Base-by-base conservation (phyloP, 2,329 filamentous ascomycete species). In the Fusarium chuoi region DNA sequence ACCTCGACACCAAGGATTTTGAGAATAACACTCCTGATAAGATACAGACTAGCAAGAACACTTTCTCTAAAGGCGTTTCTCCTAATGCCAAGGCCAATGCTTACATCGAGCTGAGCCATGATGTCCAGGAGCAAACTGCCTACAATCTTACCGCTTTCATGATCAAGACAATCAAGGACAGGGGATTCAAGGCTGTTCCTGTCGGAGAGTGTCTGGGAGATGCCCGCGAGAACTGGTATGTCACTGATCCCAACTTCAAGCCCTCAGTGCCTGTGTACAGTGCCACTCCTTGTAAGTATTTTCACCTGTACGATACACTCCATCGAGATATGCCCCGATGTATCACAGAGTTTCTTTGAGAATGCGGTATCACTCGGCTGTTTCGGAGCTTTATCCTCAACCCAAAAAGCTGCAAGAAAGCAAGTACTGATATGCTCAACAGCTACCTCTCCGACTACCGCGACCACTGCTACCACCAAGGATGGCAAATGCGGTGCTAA, bases 1-100 rank as follows among this genome's bases (percentile, higher is more conserved):
- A 89, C 75, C 81, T 90, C 30, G 89, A 91, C 76, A 91, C 89
- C 22, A 87, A 89, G 67, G 89, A 91, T 78, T 90, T 88, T 75
- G 82, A 87, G 71, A 85, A 89, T 72, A 83, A 85, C 65, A 81
- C 82, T 11, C 83, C 87, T 3, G 79, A 84, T 44, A 84, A 84
- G 65, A 89, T 90, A 71, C 81, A 84, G 64, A 79, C 82, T 22
- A 85, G 84, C 69, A 84, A 88, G 68, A 77, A 79, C 17, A 78
- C 71, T 9, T 83, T 81, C 63, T 78, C 78, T 10, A 51, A 76
- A 3, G 78, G 77, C 12, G 78, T 83, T 35, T 87, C 85, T 46
- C 61, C 66, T 4, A 60, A 77, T 28, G 48, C 79, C 3, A 56
- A 67, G 1, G 56, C 41, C 3, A 77, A 79, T 36, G 79, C 79